Evolutionary conservation across 2,329 filamentous ascomycete genomes (phyloP).

Genomic region (Colletotrichum cereale): DNA sequence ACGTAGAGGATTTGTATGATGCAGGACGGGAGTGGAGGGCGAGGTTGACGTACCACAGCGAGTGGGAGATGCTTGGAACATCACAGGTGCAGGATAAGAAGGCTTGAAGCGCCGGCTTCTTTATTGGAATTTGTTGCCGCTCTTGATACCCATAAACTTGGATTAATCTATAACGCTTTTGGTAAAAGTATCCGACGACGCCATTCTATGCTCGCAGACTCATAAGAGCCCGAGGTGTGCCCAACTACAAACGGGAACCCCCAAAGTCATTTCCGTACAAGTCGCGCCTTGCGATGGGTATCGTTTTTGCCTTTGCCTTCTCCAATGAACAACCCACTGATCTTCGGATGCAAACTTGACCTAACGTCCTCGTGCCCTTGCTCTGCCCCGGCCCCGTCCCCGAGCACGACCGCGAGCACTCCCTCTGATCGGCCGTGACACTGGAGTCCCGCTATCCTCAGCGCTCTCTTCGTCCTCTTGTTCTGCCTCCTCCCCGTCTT

Average conservation of each 20-base stretch:
- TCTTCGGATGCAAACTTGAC: background rate
- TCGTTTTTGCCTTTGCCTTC: constrained; percentile 18
- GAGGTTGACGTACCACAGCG: constrained; percentile 51
- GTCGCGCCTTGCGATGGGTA: constrained; percentile 35
- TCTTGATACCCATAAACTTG: constrained; percentile 37
- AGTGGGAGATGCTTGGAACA: constrained; percentile 56
- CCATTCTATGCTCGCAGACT: background rate
- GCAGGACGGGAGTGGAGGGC: constrained; percentile 55
- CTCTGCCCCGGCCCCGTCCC: constrained; percentile 47
- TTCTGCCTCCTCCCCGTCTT: constrained; percentile 40
- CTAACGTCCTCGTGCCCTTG: constrained; percentile 30
- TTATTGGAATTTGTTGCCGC: constrained; percentile 1
- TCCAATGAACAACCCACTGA: background rate
- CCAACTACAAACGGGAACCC: background rate
- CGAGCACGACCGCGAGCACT: constrained; percentile 52
- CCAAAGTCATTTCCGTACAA: background rate
- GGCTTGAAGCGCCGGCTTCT: background rate
- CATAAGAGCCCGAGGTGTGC: background rate
- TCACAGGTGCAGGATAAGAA: constrained; percentile 10
- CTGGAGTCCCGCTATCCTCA: constrained; percentile 54
- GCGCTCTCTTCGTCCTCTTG: constrained; percentile 48
- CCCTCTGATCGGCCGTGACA: constrained; percentile 53
- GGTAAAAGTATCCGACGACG: background rate
- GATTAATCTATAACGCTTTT: constrained; percentile 5
- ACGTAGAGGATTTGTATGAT: constrained; percentile 53